Conservation (phyloP, 768 basidiomycete genomes). For the Chalciporus piperatus region DNA sequence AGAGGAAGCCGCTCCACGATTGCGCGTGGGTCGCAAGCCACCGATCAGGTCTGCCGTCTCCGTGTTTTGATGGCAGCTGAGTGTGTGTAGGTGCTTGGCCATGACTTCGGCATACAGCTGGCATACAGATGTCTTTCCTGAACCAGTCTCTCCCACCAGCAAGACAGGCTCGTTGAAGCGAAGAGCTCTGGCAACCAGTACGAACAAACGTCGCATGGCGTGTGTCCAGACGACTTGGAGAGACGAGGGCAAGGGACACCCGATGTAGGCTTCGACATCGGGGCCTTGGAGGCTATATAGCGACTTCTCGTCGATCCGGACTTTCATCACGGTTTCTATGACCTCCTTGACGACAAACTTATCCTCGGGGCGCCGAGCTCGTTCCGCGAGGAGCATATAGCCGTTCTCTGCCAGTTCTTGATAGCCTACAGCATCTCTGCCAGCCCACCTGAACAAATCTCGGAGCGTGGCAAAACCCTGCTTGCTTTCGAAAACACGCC, state of each 20-base stretch:
- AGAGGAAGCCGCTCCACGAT: slow-evolving; percentile 55
- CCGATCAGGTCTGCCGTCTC: slow-evolving; percentile 97
- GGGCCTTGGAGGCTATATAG: slow-evolving; percentile 62
- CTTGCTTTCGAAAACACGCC: slow-evolving; percentile 96
- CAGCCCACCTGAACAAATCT: slow-evolving; percentile 97
- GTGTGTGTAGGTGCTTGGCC: slow-evolving; percentile 56
- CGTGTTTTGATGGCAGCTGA: slow-evolving; percentile 98
- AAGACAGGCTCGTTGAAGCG: slow-evolving; percentile 92
- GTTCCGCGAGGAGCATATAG: slow-evolving; percentile 95
- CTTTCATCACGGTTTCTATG: slow-evolving; percentile 86
- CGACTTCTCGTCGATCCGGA: slow-evolving; percentile 66
- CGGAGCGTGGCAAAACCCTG: slow-evolving; percentile 95
- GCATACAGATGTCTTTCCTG: slow-evolving; percentile 96
- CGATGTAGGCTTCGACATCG: slow-evolving; percentile 49
- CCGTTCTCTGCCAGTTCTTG: slow-evolving; percentile 95
- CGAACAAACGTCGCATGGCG: slow-evolving; percentile 88
- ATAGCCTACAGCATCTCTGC: slow-evolving; percentile 82
- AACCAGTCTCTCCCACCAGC: slow-evolving; percentile 95
- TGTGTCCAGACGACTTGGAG: slow-evolving; percentile 82
- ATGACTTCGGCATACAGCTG: slow-evolving; percentile 77
- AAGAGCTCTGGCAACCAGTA: slow-evolving; percentile 80
- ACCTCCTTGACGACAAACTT: slow-evolving; percentile 88
- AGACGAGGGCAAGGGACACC: slow-evolving; percentile 46
- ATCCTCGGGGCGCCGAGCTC: slow-evolving; percentile 81
- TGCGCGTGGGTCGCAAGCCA: slow-evolving; percentile 84